Percentiles rank a stretch among this genome's conserved stretches.
Evolutionary conservation across 1,139 yeast genomes (phyloP).

Genomic region (Magnusiomyces suaveolens): DNA sequence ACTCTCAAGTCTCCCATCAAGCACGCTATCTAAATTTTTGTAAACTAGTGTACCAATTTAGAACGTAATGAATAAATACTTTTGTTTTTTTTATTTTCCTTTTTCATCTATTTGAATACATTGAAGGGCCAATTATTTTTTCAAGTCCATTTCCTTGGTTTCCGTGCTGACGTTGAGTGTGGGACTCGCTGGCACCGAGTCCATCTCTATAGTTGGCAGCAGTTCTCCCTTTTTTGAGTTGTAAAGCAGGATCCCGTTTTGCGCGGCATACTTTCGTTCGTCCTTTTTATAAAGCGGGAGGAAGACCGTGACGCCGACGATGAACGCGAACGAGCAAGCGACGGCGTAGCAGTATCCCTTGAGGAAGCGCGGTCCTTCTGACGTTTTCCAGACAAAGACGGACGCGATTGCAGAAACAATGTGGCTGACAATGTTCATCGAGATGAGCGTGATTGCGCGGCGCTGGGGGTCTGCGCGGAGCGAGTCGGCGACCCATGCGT

Average conservation of each 20-base stretch:
- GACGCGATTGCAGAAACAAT: conserved; percentile 19
- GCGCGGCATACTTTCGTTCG: conserved; percentile 43
- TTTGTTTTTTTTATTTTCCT: no score
- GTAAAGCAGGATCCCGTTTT: conserved; percentile 36
- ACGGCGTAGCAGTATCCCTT: conserved; percentile 49
- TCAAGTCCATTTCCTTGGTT: no score
- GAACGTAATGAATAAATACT: no score
- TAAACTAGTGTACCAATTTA: no score
- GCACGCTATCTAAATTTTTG: conserved; percentile 52
- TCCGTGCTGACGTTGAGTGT: no score
- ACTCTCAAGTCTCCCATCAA: conserved; percentile 64
- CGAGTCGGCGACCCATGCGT: conserved; percentile 20
- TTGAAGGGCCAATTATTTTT: no score
- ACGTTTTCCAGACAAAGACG: conserved; percentile 38
- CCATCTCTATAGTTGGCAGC: no score
- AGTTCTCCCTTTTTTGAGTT: conserved; percentile 12
- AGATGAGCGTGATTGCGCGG: conserved; percentile 35
- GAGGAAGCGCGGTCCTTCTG: conserved; percentile 42
- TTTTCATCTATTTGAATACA: no score
- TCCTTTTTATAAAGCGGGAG: conserved; percentile 40
- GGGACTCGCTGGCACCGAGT: no score
- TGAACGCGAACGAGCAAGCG: conserved; percentile 41
- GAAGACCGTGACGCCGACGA: conserved; percentile 13
- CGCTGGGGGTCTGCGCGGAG: conserved; percentile 27
- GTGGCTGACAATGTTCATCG: conserved; percentile 36